These are phyloP conservation scores for Populus euphratica DNA, from an alignment of 345 rosid genomes.

Conservation along the genomic window DNA sequence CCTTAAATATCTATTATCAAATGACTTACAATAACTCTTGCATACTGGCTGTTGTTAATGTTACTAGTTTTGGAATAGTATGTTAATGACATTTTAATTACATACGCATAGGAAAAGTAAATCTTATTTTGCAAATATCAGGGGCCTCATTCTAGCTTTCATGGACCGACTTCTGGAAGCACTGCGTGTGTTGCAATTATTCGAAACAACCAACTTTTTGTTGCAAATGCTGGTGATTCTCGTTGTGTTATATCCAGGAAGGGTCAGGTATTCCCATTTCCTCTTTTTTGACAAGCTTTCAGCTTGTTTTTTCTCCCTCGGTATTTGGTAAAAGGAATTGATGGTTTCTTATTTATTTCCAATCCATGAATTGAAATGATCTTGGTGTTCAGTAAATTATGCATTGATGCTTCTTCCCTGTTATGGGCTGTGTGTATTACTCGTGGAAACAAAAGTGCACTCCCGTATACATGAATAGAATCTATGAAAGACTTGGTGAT, in stretches of 20 bases:
- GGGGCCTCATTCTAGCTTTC: conserved; percentile 94
- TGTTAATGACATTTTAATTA: neutral
- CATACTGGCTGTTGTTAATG: neutral
- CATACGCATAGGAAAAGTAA: neutral
- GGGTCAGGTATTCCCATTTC: conserved; percentile 61
- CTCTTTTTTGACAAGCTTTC: neutral
- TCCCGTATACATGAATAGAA: too few species aligned
- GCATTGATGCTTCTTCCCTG: neutral
- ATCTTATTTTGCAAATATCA: conserved; percentile 18
- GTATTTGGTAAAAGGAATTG: neutral
- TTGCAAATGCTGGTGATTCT: conserved; percentile 97
- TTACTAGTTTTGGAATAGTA: neutral
- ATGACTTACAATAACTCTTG: neutral
- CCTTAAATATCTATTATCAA: neutral
- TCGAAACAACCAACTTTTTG: conserved; percentile 61
- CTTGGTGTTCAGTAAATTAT: neutral
- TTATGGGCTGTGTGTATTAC: neutral
- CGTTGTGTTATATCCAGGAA: conserved; percentile 88
- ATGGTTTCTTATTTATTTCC: neutral
- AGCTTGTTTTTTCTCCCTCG: neutral
- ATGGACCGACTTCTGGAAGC: conserved; percentile 83
- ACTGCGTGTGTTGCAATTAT: conserved; percentile 84
- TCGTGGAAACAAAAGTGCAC: neutral
- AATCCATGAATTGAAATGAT: neutral
- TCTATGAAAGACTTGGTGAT: too few species aligned